Percentiles rank a stretch among this genome's conserved stretches.
phyloP scores from a whole-genome alignment of 768 basidiomycete genomes.

The Phylloporus sp. region DNA sequence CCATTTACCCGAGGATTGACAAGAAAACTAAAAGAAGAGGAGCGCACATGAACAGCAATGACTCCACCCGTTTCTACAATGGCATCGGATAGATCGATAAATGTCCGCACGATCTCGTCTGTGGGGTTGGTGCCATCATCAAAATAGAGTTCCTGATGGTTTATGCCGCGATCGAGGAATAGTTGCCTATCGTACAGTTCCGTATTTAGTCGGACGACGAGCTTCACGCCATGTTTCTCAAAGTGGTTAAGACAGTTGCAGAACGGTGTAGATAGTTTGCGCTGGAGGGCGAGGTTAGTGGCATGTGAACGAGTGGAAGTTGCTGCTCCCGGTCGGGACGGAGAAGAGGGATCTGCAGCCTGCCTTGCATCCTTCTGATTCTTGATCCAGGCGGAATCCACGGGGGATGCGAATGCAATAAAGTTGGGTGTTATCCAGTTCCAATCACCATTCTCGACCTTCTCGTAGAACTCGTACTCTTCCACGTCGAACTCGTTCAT shows the following conservation, averaged over 20 bases:
- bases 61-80: conserved; percentile 75
- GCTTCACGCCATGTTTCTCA: conserved; percentile 77
- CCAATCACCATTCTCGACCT: conserved; percentile 94
- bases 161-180: conserved; percentile 82
- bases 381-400: conserved; percentile 79
- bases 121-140: conserved; percentile 98
- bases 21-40: conserved; percentile 4
- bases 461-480: conserved; percentile 93
- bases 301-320: conserved; percentile 23
- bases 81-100: conserved; percentile 81
- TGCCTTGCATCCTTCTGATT: conserved; percentile 63
- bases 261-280: conserved; percentile 76
- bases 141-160: conserved; percentile 91
- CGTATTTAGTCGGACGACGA: conserved; percentile 93
- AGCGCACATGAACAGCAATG: conserved; percentile 82
- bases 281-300: conserved; percentile 59
- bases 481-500: conserved; percentile 91
- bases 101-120: conserved; percentile 89
- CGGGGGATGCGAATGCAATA: conserved; percentile 91
- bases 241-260: conserved; percentile 93
- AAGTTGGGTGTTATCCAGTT: conserved; percentile 92
- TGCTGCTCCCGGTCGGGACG: conserved; percentile 27
- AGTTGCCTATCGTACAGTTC: conserved; percentile 80
- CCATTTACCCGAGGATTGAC: conserved; percentile 16
- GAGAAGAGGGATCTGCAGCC: conserved; percentile 19